phyloP scores from a whole-genome alignment of 495 filamentous ascomycete species.

The Mytilinidion resinicola region DNA sequence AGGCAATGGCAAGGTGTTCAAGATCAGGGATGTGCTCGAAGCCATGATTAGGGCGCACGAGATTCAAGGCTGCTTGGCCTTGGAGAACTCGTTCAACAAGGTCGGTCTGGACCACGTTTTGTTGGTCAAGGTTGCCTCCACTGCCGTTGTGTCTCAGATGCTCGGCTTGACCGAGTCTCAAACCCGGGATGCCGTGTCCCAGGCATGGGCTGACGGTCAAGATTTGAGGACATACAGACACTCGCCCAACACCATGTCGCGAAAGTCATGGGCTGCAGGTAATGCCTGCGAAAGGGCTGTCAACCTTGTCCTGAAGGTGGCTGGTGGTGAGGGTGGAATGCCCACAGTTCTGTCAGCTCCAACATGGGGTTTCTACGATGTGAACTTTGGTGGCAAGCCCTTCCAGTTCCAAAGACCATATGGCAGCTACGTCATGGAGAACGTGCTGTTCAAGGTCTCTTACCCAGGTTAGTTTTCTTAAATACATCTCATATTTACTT shows the following conservation, averaged over 20 bases:
- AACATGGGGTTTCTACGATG: conserved; percentile 97
- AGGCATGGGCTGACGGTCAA: conserved; percentile 97
- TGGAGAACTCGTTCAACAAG: conserved; percentile 98
- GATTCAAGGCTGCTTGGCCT: conserved; percentile 92
- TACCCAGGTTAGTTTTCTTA: conserved; percentile 64
- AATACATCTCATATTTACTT: neutral
- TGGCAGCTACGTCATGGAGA: conserved; percentile 99
- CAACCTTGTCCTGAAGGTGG: conserved; percentile 88
- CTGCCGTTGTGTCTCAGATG: conserved; percentile 91
- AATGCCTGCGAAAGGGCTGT: conserved; percentile 96
- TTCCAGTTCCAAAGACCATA: conserved; percentile 95
- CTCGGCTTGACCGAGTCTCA: conserved; percentile 81
- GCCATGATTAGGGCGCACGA: conserved; percentile 99
- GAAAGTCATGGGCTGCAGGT: conserved; percentile 98
- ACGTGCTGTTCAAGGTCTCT: conserved; percentile 98
- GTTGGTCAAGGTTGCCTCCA: conserved; percentile 92
- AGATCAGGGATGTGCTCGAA: conserved; percentile 84
- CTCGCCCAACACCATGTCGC: conserved; percentile 97
- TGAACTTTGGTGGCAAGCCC: conserved; percentile 81
- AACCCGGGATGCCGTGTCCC: conserved; percentile 90
- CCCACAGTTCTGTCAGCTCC: conserved; percentile 90
- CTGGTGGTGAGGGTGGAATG: conserved; percentile 82
- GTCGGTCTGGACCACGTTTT: conserved; percentile 97
- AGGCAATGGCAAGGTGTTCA: conserved; percentile 78
- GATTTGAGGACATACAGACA: conserved; percentile 94